Conservation (phyloP, 495 filamentous ascomycete species). For the Daldinia concentrica region DNA sequence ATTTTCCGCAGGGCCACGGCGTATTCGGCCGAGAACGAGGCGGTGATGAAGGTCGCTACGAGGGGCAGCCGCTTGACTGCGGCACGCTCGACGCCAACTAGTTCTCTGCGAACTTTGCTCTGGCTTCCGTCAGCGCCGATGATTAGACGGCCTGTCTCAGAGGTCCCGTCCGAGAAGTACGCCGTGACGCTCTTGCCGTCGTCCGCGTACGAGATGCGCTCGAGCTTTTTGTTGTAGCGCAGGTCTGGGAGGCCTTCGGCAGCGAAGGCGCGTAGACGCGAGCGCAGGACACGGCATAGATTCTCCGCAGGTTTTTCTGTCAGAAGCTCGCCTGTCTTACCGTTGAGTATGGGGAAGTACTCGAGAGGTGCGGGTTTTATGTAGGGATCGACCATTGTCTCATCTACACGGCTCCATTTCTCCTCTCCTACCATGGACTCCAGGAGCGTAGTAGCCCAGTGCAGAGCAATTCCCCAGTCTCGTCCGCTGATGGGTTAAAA, state of each 20-base stretch:
- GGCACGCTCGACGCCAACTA: constrained; percentile 52
- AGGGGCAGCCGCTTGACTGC: constrained; percentile 44
- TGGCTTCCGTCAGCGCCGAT: constrained; percentile 61
- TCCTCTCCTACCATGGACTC: constrained; percentile 48
- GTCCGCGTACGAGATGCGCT: constrained; percentile 34
- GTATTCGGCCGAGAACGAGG: constrained; percentile 46
- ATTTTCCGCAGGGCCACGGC: constrained; percentile 47
- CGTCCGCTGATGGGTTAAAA: constrained; percentile 37
- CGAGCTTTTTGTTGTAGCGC: constrained; percentile 43
- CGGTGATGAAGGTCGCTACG: constrained; percentile 49
- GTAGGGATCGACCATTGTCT: constrained; percentile 54
- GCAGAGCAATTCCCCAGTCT: constrained; percentile 67
- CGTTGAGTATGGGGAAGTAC: constrained; percentile 57
- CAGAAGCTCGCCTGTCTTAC: constrained; percentile 58
- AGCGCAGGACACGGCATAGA: constrained; percentile 58
- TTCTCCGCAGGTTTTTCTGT: constrained; percentile 47
- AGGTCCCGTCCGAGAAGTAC: constrained; percentile 74
- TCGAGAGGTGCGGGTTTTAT: constrained; percentile 42
- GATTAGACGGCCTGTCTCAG: constrained; percentile 53
- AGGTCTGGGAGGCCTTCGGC: constrained; percentile 44
- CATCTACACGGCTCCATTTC: constrained; percentile 49
- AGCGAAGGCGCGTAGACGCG: constrained; percentile 47
- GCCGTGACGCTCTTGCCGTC: constrained; percentile 68
- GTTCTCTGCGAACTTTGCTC: constrained; percentile 50
- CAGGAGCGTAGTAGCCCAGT: constrained; percentile 58